Evolutionary conservation across 2,329 filamentous ascomycete species (phyloP).

Genomic region (Phaeosphaeria sp.): DNA sequence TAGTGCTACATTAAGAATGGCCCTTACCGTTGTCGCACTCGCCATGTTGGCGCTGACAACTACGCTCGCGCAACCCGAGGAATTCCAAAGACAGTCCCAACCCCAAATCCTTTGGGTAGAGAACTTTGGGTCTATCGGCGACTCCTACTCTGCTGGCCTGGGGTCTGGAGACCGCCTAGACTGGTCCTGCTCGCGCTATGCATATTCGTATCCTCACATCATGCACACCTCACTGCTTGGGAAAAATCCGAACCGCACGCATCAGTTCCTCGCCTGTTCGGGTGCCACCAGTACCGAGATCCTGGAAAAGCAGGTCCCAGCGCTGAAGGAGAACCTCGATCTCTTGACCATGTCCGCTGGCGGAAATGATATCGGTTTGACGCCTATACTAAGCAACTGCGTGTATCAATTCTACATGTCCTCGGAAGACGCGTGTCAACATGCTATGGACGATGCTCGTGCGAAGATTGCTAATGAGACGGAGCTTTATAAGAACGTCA

Average conservation of each 20-base stretch:
- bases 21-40: not conserved
- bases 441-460: constrained; percentile 25
- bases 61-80: constrained; percentile 9
- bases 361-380: constrained; percentile 41
- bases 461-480: constrained; percentile 20
- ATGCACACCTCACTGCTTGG: constrained; percentile 25
- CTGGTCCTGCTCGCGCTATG: constrained; percentile 38
- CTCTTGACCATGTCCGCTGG: constrained; percentile 41
- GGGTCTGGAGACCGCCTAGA: constrained; percentile 34
- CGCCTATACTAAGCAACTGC: constrained; percentile 35
- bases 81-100: constrained; percentile 3
- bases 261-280: constrained; percentile 40
- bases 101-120: constrained; percentile 26
- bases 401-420: constrained; percentile 41
- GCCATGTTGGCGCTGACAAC: not conserved
- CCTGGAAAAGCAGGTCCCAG: constrained; percentile 29
- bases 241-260: constrained; percentile 15
- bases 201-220: constrained; percentile 34
- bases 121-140: constrained; percentile 37
- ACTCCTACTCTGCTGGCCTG: constrained; percentile 41
- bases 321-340: constrained; percentile 25
- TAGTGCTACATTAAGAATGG: not conserved
- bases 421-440: constrained; percentile 28
- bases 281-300: constrained; percentile 34
- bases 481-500: constrained; percentile 28